Conservation (phyloP, 805 yeast species). For the Pichia deserticola region DNA sequence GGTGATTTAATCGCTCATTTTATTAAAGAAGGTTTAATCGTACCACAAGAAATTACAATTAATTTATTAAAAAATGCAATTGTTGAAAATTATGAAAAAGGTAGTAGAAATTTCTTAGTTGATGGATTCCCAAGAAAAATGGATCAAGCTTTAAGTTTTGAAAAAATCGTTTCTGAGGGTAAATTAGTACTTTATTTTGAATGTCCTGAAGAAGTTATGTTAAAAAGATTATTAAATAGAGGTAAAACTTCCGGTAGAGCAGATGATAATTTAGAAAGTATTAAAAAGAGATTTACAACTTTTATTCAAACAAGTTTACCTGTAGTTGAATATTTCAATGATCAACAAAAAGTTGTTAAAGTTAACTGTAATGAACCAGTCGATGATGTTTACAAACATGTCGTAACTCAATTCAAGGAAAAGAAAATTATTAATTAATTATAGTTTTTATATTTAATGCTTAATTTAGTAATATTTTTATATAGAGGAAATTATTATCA, state of each 20-base stretch:
- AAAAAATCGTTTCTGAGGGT: slow-evolving; percentile 64
- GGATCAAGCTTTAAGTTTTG: slow-evolving; percentile 97
- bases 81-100: slow-evolving; percentile 39
- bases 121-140: slow-evolving; percentile 98
- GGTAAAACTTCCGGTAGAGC: slow-evolving; percentile 92
- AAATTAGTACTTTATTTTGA: slow-evolving; percentile 69
- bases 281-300: slow-evolving; percentile 80
- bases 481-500: no score
- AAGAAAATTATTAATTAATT: slow-evolving; percentile 22
- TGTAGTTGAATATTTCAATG: slow-evolving; percentile 76
- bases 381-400: slow-evolving; percentile 66
- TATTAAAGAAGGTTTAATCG: slow-evolving; percentile 84
- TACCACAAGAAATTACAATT: slow-evolving; percentile 88
- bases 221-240: slow-evolving; percentile 75
- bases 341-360: slow-evolving; percentile 67
- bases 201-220: slow-evolving; percentile 79
- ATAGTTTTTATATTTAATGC: no score
- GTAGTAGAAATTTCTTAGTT: slow-evolving; percentile 61
- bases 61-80: slow-evolving; percentile 79
- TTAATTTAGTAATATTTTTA: no score
- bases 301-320: slow-evolving; percentile 90
- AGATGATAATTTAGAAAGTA: slow-evolving; percentile 89
- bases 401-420: slow-evolving; percentile 54
- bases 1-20: slow-evolving; percentile 80
- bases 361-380: slow-evolving; percentile 75